Evolutionary conservation across 2,329 filamentous ascomycete genomes (phyloP).

Genomic region (Acephala macrosclerotiorum): DNA sequence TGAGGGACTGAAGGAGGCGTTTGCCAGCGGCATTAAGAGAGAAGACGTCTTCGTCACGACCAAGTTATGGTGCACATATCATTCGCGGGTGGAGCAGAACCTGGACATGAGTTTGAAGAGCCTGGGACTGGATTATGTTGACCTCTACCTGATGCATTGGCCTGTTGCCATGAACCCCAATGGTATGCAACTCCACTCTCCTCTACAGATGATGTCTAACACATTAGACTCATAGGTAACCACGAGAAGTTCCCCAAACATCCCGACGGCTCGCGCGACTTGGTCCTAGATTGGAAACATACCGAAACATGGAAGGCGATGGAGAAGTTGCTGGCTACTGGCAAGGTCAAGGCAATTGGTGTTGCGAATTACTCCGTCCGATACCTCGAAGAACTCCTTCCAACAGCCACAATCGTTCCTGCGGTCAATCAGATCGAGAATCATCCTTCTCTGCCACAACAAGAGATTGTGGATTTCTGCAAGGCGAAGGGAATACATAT

Average conservation of each 20-base stretch:
- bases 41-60: conserved; percentile 71
- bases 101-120: conserved; percentile 77
- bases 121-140: conserved; percentile 81
- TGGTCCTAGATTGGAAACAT: conserved; percentile 73
- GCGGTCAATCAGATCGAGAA: conserved; percentile 67
- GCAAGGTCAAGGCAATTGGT: conserved; percentile 61
- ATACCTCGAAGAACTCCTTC: conserved; percentile 47
- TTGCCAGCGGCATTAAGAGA: conserved; percentile 64
- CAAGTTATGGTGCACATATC: conserved; percentile 78
- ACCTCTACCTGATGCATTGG: conserved; percentile 87
- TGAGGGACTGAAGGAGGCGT: conserved; percentile 72
- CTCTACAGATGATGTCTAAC: conserved; percentile 22
- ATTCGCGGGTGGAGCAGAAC: conserved; percentile 71
- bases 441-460: conserved; percentile 64
- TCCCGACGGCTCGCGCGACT: conserved; percentile 76
- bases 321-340: conserved; percentile 68
- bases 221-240: conserved; percentile 56
- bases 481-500: conserved; percentile 57
- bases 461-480: conserved; percentile 59
- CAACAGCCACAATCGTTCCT: conserved; percentile 54
- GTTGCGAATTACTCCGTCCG: conserved; percentile 48
- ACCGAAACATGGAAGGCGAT: conserved; percentile 80
- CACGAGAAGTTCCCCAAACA: conserved; percentile 78
- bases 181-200: conserved; percentile 51
- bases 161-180: conserved; percentile 81